phyloP scores from a whole-genome alignment of 345 rosid genomes.

The Sonneratia alba region DNA sequence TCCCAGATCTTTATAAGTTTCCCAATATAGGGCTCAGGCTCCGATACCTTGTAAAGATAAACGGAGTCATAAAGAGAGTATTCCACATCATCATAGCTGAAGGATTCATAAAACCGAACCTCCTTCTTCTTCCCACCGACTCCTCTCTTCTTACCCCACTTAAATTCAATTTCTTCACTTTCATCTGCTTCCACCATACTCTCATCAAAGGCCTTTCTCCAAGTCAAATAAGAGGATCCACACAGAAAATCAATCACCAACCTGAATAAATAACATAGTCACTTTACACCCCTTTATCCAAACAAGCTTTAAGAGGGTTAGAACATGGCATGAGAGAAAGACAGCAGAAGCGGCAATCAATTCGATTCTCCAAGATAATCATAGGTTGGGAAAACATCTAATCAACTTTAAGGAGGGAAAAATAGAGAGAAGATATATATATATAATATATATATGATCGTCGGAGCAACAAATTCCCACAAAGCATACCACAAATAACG shows the following conservation, averaged over 20 bases:
- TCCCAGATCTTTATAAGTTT: slow-evolving; percentile 75
- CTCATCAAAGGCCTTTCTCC: background rate
- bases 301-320: background rate
- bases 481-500: too few species aligned
- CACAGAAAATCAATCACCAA: background rate
- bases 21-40: slow-evolving; percentile 58
- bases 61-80: slow-evolving; percentile 66
- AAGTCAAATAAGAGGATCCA: background rate
- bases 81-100: slow-evolving; percentile 49
- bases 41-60: slow-evolving; percentile 30
- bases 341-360: too few species aligned
- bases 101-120: slow-evolving; percentile 64
- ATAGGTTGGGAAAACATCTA: background rate
- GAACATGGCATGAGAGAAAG: background rate
- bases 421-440: too few species aligned
- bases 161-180: slow-evolving; percentile 38
- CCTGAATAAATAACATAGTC: background rate
- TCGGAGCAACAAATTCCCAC: too few species aligned
- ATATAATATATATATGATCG: too few species aligned
- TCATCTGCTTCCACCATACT: slow-evolving; percentile 44
- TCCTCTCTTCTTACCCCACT: slow-evolving; percentile 66
- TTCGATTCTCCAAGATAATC: background rate
- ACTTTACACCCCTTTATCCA: background rate
- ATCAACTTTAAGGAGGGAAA: too few species aligned
- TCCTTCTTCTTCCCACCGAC: slow-evolving; percentile 53